A percentile compares a stretch with the other conserved stretches of the same genome.
These are phyloP conservation scores for Ceratocystis smalleyi DNA, from an alignment of 2,329 filamentous ascomycete genomes.

Conservation along the genomic window DNA sequence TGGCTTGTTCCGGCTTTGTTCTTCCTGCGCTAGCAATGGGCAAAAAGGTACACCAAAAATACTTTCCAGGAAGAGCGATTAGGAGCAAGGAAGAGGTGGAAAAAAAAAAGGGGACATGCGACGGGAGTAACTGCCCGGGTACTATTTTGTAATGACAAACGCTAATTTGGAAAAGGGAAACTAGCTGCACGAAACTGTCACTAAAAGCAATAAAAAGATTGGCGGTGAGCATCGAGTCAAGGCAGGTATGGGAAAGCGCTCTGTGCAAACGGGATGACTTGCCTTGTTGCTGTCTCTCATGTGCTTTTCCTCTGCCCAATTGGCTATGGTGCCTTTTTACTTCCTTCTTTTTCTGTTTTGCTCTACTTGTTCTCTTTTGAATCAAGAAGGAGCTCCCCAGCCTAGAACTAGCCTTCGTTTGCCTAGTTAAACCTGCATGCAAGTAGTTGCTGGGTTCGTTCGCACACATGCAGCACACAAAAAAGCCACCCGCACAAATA, in stretches of 20 bases:
- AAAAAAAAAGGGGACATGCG: not conserved
- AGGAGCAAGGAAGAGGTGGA: not conserved
- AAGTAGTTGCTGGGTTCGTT: not conserved
- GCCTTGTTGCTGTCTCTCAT: not conserved
- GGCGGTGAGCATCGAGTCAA: not conserved
- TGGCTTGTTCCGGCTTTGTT: conserved; percentile 4
- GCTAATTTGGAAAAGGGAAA: not conserved
- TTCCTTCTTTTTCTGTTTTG: not conserved
- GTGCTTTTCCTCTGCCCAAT: not conserved
- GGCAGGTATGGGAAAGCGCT: not conserved
- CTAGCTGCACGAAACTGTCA: not conserved
- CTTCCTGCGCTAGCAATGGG: not conserved
- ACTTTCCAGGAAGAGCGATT: not conserved
- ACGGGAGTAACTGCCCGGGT: not conserved
- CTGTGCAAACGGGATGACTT: not conserved
- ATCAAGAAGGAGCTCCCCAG: not conserved
- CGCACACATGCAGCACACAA: not conserved
- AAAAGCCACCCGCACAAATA: not conserved
- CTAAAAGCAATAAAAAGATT: not conserved
- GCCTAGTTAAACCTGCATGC: not conserved
- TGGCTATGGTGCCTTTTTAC: not conserved
- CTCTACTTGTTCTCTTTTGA: not conserved
- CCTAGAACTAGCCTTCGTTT: not conserved
- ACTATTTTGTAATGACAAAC: not conserved
- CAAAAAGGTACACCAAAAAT: conserved; percentile 6